Evolutionary conservation across 345 rosid species (phyloP).

Genomic region (Populus deltoides): DNA sequence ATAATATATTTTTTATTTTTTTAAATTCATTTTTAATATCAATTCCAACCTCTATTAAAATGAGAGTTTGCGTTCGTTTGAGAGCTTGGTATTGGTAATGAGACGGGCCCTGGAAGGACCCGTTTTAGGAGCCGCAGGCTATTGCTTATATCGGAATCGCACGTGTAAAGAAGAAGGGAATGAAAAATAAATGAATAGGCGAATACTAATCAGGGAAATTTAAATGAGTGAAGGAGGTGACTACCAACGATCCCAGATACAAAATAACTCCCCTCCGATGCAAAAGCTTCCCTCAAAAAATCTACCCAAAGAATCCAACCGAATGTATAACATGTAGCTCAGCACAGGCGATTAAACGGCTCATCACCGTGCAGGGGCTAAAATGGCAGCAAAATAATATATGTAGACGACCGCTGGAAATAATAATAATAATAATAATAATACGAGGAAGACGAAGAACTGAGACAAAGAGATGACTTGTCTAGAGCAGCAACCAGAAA

Average conservation of each 20-base stretch:
- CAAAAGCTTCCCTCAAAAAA: constrained; percentile 28
- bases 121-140: too few relatives aligned
- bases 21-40: too few relatives aligned
- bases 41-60: too few relatives aligned
- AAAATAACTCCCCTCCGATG: constrained; percentile 24
- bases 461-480: neutral
- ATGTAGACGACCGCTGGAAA: neutral
- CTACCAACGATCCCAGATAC: constrained; percentile 14
- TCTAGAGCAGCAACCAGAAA: constrained; percentile 35
- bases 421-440: neutral
- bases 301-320: constrained; percentile 42
- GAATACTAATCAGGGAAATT: neutral
- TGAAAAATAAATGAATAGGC: neutral
- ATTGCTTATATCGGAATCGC: too few relatives aligned
- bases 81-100: too few relatives aligned
- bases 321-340: constrained; percentile 24
- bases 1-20: too few relatives aligned
- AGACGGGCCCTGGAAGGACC: too few relatives aligned
- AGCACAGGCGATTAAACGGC: constrained; percentile 13
- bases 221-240: constrained; percentile 2
- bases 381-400: constrained; percentile 24
- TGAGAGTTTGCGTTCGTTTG: too few relatives aligned
- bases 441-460: neutral
- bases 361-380: constrained; percentile 16
- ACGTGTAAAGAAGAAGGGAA: neutral